Conservation (phyloP, 2,329 filamentous ascomycete species). For the Lizonia empirigonia region DNA sequence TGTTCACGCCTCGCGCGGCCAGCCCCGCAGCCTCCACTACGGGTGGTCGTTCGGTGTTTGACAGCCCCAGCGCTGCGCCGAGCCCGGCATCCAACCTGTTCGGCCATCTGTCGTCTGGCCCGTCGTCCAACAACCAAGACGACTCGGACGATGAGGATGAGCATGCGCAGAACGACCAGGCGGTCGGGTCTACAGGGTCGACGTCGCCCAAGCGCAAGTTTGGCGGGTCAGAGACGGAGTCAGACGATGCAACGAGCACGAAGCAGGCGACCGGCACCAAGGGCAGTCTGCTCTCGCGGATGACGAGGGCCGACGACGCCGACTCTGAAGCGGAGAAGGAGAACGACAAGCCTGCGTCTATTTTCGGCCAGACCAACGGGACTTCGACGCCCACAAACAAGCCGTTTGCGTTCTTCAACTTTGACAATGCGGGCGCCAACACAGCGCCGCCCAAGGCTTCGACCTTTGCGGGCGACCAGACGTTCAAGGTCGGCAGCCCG, state of each 20-base stretch:
- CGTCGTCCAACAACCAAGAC: constrained; percentile 40
- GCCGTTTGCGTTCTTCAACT: constrained; percentile 38
- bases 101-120: constrained; percentile 41
- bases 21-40: constrained; percentile 40
- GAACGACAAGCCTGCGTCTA: constrained; percentile 18
- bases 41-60: constrained; percentile 42
- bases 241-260: constrained; percentile 33
- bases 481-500: constrained; percentile 43
- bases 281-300: constrained; percentile 37
- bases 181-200: constrained; percentile 21
- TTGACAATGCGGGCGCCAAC: constrained; percentile 34
- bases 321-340: constrained; percentile 34
- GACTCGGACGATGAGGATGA: constrained; percentile 35
- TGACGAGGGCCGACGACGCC: constrained; percentile 29
- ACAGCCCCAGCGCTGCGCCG: constrained; percentile 28
- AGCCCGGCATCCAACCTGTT: constrained; percentile 40
- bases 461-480: constrained; percentile 44
- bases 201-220: constrained; percentile 33
- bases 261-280: constrained; percentile 23
- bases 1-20: constrained; percentile 31
- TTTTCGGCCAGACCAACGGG: constrained; percentile 33
- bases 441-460: constrained; percentile 36
- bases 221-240: constrained; percentile 32
- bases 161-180: constrained; percentile 16
- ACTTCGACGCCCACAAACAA: constrained; percentile 35